Evolutionary conservation across 1,284 basidiomycete genomes (phyloP).

Genomic region (Rhodofomes roseus): DNA sequence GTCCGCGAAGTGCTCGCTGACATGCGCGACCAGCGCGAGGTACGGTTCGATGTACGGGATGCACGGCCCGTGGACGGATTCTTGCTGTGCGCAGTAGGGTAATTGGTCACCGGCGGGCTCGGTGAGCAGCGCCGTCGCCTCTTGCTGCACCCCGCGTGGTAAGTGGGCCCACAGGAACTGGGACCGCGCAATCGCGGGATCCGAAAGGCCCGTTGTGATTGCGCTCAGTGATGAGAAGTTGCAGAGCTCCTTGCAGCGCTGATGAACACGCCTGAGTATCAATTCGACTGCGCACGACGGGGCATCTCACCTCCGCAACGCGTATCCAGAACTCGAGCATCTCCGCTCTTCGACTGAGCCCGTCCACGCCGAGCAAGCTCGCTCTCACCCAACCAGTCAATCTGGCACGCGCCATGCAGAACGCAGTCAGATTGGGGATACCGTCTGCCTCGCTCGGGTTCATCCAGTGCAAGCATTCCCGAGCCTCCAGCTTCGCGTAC

Average conservation of each 20-base stretch:
- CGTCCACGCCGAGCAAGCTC: conserved; percentile 51
- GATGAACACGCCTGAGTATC: not conserved
- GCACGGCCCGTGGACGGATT: conserved; percentile 53
- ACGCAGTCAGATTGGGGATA: conserved; percentile 46
- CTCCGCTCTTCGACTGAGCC: conserved; percentile 49
- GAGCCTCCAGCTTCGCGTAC: conserved; percentile 54
- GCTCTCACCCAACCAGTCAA: conserved; percentile 63
- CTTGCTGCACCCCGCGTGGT: conserved; percentile 44
- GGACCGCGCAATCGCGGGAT: conserved; percentile 51
- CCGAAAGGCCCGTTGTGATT: conserved; percentile 59
- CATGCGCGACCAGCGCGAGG: conserved; percentile 56
- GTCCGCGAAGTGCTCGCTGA: conserved; percentile 50
- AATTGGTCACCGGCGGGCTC: conserved; percentile 57
- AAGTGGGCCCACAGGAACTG: conserved; percentile 70
- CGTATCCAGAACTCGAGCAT: conserved; percentile 73
- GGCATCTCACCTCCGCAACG: conserved; percentile 60
- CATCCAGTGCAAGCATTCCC: conserved; percentile 59
- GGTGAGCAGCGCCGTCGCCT: conserved; percentile 48
- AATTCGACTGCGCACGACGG: not conserved
- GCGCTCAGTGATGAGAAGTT: conserved; percentile 70
- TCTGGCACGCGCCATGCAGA: conserved; percentile 58
- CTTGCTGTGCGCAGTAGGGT: conserved; percentile 50
- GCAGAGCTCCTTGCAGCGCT: conserved; percentile 65
- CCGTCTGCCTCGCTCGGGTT: conserved; percentile 35
- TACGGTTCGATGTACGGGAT: conserved; percentile 65